Conservation (phyloP, 225 moss, liverwort and hornwort species). For the Antitrichia curtipendula region DNA sequence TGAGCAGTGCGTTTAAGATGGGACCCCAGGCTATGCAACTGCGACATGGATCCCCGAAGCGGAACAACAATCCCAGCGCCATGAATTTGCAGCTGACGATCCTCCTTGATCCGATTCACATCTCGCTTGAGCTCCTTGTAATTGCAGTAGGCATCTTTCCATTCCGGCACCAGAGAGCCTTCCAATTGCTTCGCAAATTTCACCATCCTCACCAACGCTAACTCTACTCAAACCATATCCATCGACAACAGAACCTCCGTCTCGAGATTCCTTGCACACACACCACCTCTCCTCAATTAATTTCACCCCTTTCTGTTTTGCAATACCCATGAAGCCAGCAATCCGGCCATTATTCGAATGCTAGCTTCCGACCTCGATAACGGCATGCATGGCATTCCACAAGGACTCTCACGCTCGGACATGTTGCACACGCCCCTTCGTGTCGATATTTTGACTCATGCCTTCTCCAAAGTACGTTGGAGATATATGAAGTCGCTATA, state of each 20-base stretch:
- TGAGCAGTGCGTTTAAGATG: constrained; percentile 19
- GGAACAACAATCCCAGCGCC: neutral
- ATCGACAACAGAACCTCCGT: neutral
- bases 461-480: neutral
- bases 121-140: constrained; percentile 54
- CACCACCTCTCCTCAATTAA: neutral
- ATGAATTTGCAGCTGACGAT: constrained; percentile 5
- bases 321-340: neutral
- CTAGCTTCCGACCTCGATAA: neutral
- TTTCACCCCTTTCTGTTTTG: neutral
- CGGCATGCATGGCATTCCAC: neutral
- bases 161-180: constrained; percentile 37
- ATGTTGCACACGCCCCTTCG: neutral
- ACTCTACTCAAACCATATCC: neutral
- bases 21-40: constrained; percentile 3
- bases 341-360: too few relatives aligned
- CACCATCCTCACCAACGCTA: constrained; percentile 15
- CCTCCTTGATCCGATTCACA: constrained; percentile 33
- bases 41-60: neutral
- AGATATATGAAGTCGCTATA: neutral
- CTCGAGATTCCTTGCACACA: neutral
- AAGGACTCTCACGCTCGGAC: neutral
- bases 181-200: constrained; percentile 55
- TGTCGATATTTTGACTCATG: neutral
- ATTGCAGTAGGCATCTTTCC: constrained; percentile 45